A percentile compares a stretch with the other conserved stretches of the same genome.
Conservation (phyloP, 805 yeast genomes). For the Candida hungchunana region DNA sequence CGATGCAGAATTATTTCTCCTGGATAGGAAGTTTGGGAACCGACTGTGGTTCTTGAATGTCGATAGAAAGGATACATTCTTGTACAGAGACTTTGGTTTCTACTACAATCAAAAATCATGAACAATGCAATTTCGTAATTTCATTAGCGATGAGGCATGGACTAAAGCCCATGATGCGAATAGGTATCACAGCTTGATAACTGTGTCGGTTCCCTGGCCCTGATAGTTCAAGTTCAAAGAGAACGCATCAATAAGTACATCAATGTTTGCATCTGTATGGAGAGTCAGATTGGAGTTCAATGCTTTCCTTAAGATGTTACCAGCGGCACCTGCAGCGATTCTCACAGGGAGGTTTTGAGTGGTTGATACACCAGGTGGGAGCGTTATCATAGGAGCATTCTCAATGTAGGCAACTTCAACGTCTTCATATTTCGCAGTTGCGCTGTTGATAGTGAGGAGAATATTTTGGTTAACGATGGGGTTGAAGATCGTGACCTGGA, state of each 20-base stretch:
- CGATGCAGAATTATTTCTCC: slow-evolving; percentile 19
- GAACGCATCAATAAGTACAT: slow-evolving; percentile 37
- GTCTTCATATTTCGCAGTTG: slow-evolving; percentile 45
- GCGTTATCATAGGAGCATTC: slow-evolving; percentile 34
- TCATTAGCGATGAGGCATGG: slow-evolving; percentile 3
- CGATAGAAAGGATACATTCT: slow-evolving; percentile 29
- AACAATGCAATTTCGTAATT: slow-evolving; percentile 3
- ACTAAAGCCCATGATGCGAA: neutral
- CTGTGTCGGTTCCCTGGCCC: slow-evolving; percentile 41
- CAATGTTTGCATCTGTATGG: slow-evolving; percentile 41
- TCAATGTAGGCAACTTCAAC: slow-evolving; percentile 42
- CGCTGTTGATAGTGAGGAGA: slow-evolving; percentile 38
- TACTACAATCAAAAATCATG: neutral
- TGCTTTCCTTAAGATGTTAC: slow-evolving; percentile 46
- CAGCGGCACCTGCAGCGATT: slow-evolving; percentile 40
- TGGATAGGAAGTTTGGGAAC: slow-evolving; percentile 31
- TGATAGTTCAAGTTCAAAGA: slow-evolving; percentile 39
- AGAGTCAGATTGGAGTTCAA: slow-evolving; percentile 47
- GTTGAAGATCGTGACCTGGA: slow-evolving; percentile 50
- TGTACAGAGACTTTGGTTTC: neutral
- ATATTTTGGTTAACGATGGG: slow-evolving; percentile 48
- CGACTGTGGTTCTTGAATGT: slow-evolving; percentile 29
- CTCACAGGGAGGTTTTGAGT: slow-evolving; percentile 49
- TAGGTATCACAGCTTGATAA: slow-evolving; percentile 29
- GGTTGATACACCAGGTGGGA: slow-evolving; percentile 50